Conservation (phyloP, 73 alveolate genomes). For the Uronychia setigera region DNA sequence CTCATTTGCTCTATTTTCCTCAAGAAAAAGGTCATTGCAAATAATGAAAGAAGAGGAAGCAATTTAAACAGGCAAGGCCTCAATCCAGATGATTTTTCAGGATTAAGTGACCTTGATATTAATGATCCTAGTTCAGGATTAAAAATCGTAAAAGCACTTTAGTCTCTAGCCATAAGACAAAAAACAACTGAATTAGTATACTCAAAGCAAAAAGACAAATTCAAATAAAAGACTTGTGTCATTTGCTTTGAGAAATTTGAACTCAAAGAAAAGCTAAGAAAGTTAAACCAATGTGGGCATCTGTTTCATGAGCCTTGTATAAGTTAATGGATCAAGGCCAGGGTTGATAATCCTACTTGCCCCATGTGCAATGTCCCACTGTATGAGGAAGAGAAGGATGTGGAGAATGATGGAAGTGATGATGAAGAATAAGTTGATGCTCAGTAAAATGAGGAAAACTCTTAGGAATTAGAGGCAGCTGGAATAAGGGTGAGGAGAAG, state of each 20-base stretch:
- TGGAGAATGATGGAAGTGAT: too few relatives aligned
- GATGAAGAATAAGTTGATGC: too few relatives aligned
- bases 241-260: background rate
- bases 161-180: background rate
- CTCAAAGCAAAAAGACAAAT: background rate
- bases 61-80: background rate
- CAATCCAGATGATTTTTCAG: too few relatives aligned
- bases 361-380: slow-evolving; percentile 1
- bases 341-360: background rate
- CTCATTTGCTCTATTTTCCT: background rate
- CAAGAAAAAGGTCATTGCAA: background rate
- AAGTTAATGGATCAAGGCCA: background rate
- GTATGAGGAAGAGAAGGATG: background rate
- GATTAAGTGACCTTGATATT: background rate
- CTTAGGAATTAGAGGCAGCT: too few relatives aligned
- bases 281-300: background rate
- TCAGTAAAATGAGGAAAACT: too few relatives aligned
- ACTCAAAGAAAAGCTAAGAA: background rate
- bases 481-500: too few relatives aligned
- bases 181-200: background rate
- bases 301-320: background rate
- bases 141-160: background rate
- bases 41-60: background rate
- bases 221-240: background rate
- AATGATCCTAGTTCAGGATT: background rate